A percentile compares a stretch with the other conserved stretches of the same genome.
Conservation (phyloP, 306 rosid species). For the Pachyrhizus erosus region DNA sequence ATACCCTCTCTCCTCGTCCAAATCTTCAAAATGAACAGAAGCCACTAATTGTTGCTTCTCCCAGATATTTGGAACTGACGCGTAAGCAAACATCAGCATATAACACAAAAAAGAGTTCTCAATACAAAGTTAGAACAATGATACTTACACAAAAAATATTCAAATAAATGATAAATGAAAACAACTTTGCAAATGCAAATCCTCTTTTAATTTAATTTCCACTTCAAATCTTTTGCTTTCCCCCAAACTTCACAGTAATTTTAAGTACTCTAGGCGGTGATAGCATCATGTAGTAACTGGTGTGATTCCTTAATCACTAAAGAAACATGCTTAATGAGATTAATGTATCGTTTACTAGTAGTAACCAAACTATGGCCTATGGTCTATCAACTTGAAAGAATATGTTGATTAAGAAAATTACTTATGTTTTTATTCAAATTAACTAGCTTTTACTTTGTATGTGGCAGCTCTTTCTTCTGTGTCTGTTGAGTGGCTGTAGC, state of each 20-base stretch:
- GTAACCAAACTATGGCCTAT: not conserved
- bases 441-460: conserved; percentile 34
- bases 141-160: not conserved
- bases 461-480: conserved; percentile 77
- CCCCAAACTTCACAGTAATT: not conserved
- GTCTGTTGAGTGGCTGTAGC: conserved; percentile 86
- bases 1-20: no score
- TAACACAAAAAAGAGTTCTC: not conserved
- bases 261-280: no score
- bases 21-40: no score
- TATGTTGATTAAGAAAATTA: conserved; percentile 8
- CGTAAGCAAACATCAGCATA: not conserved
- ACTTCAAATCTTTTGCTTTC: not conserved
- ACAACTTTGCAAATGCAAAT: not conserved
- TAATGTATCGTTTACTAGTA: not conserved
- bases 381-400: not conserved
- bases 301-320: no score
- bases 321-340: not conserved
- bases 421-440: not conserved
- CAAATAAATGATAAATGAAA: not conserved
- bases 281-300: not conserved
- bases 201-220: conserved; percentile 15
- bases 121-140: not conserved
- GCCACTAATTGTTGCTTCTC: no score
- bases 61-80: no score